These are phyloP conservation scores for Aspergillus saccharolyticus DNA, from an alignment of 495 filamentous ascomycete species.

Conservation along the genomic window DNA sequence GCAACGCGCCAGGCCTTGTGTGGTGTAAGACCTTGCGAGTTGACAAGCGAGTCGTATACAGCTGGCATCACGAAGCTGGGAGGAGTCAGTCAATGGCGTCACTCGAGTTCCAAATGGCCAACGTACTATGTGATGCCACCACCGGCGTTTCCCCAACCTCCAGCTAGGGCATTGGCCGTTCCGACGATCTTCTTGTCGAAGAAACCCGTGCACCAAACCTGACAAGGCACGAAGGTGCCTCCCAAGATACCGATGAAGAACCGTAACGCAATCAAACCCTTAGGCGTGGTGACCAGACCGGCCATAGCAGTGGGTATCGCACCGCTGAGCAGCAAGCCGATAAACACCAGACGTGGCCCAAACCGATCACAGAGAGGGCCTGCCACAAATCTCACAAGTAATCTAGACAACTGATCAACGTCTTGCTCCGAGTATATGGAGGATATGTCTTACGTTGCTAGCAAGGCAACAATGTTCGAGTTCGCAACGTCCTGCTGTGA, in stretches of 20 bases:
- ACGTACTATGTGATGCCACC: conserved; percentile 70
- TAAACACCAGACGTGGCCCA: conserved; percentile 78
- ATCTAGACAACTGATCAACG: conserved; percentile 37
- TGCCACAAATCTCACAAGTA: conserved; percentile 75
- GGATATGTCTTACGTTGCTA: conserved; percentile 63
- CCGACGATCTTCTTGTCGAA: conserved; percentile 96
- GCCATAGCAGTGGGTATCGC: conserved; percentile 79
- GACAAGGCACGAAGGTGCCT: conserved; percentile 87
- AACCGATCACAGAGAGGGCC: conserved; percentile 82
- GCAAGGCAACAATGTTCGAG: conserved; percentile 84
- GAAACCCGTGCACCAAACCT: conserved; percentile 93
- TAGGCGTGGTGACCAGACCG: conserved; percentile 64
- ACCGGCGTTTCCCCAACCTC: conserved; percentile 83
- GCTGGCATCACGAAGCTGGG: conserved; percentile 89
- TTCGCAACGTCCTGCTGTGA: conserved; percentile 71
- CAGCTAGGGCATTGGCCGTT: conserved; percentile 81
- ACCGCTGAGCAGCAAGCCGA: conserved; percentile 66
- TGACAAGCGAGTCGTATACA: conserved; percentile 75
- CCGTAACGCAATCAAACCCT: conserved; percentile 69
- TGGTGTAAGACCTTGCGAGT: conserved; percentile 47
- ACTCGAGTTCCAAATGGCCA: neutral
- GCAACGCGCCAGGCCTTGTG: conserved; percentile 79
- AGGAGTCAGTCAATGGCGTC: neutral
- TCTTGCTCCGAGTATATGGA: too few relatives aligned
- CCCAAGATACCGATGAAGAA: conserved; percentile 95